Base-by-base conservation (phyloP, 345 rosid species). In the Eucalyptus virginea region DNA sequence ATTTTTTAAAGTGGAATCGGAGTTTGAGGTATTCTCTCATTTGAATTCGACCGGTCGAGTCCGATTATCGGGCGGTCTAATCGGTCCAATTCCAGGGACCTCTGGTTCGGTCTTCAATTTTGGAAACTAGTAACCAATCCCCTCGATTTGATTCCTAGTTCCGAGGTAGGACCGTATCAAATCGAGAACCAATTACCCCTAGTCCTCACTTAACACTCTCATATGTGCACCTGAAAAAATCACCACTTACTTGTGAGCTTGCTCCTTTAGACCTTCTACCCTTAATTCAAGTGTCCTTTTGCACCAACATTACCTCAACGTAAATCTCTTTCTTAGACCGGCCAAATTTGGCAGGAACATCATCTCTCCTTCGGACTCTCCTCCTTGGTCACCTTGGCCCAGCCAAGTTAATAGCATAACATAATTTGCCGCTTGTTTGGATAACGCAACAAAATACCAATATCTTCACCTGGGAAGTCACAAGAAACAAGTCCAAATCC, bases 31-130 rank as follows among this genome's bases (percentile, higher is more conserved):
- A 52, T 52, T 52, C 26, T 52, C 26, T 52, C 58, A 52, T 52
- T 52, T 52, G 58, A 52, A 52, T 52, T 52, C 26, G 4, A 52
- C 58, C 0, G 3, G 24, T 52, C 0, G 11, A 52, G 26, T 52
- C 0, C 0, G 2, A 52, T 19, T 52, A 52, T 52, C 4, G 2
- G 11, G 58, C 11, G 2, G 1, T 52, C 11, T 52, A 52, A 52
- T 19, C 1, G 2, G 58, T 52, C 58, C 58, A 52, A 52, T 19
- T 52, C 58, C 0, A 52, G 11, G 58, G 58, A 52, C 58, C 58
- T 52, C 11, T 8, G 2, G 26, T 52, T 52, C 0, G 2, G 24
- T 52, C 58, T 8, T 16, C 0, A 11, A 52, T 52, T 52, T 52
- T 0, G 2, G 58, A 52, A 52, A 52, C 24, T 52, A 19, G 23